Evolutionary conservation across 1,284 basidiomycete genomes (phyloP), one percentile per base, ranked within the genome.

Genomic region (Vanrija humicola): DNA sequence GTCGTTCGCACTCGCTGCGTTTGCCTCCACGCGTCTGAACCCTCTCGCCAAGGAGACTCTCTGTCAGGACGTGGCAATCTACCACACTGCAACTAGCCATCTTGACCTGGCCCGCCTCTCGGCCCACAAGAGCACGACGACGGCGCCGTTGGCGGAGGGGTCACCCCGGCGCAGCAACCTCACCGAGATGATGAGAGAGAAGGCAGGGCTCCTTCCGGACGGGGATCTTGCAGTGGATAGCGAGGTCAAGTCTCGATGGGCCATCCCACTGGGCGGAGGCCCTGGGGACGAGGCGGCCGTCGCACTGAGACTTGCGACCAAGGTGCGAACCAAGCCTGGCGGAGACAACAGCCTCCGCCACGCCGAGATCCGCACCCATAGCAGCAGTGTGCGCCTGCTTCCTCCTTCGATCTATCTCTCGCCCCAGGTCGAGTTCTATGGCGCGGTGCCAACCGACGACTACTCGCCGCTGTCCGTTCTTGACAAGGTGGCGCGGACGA

Each of bases 371-470:
- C 87, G 87, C 46, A 90, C 88, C 0, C 83, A 78, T 69, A 84
- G 84, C 2, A 77, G 76, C 6, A 83, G 83, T 2, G 77, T 80
- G 0, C 79, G 75, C 3, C 77, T 89, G 23, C 79, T 89, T 1
- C 86, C 89, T 1, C 80, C 84, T 0, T 81, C 87, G 0, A 80
- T 94, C 40, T 92, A 92, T 69, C 82, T 89, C 14, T 84, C 85
- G 0, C 87, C 88, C 62, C 89, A 92, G 60, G 87, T 91, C 71
- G 79, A 84, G 9, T 93, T 92, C 78, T 82, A 84, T 64, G 80
- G 83, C 1, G 80, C 90, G 0, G 61, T 64, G 12, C 82, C 84
- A 1, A 86, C 87, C 59, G 89, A 91, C 68, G 89, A 89, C 61
- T 87, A 88, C 62, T 84, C 86, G 0, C 83, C 89, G 10, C 80